phyloP scores from a whole-genome alignment of 2,329 filamentous ascomycete species.

The Mariannaea sp. region DNA sequence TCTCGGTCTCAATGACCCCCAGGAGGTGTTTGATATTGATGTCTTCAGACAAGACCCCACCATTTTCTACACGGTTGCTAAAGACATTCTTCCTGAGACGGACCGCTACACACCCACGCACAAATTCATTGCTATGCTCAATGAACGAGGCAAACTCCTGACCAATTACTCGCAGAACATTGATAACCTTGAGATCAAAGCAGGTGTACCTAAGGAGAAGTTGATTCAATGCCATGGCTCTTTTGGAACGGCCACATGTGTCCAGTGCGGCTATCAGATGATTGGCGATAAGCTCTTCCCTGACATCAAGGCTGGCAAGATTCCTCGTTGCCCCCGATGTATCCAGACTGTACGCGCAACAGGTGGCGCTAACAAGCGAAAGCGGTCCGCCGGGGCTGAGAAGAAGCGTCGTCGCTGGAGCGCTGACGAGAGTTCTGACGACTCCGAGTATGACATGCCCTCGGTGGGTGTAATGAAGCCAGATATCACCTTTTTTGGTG shows the following conservation, averaged over 20 bases:
- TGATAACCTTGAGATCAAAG: conserved; percentile 89
- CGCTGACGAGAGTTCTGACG: conserved; percentile 48
- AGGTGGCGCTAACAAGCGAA: conserved; percentile 43
- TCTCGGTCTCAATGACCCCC: conserved; percentile 79
- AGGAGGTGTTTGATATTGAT: conserved; percentile 92
- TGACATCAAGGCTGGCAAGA: conserved; percentile 74
- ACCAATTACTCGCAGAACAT: conserved; percentile 99
- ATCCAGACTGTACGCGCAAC: conserved; percentile 53
- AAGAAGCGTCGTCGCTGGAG: conserved; percentile 49
- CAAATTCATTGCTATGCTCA: conserved; percentile 87
- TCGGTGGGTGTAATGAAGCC: conserved; percentile 88
- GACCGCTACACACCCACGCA: conserved; percentile 89
- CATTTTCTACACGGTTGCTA: conserved; percentile 90
- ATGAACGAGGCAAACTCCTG: conserved; percentile 85
- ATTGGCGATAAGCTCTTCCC: conserved; percentile 78
- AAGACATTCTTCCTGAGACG: conserved; percentile 83
- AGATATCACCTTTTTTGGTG: conserved; percentile 97
- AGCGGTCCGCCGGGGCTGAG: conserved; percentile 47
- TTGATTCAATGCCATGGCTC: conserved; percentile 96
- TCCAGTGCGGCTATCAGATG: conserved; percentile 77
- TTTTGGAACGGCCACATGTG: conserved; percentile 89
- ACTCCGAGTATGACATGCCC: conserved; percentile 60
- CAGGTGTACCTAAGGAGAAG: conserved; percentile 79
- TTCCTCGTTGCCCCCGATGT: conserved; percentile 80
- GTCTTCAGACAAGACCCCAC: conserved; percentile 84